Evolutionary conservation across 306 rosid species (phyloP), one percentile per base, ranked within the genome.

Genomic region (Albizia julibrissin): DNA sequence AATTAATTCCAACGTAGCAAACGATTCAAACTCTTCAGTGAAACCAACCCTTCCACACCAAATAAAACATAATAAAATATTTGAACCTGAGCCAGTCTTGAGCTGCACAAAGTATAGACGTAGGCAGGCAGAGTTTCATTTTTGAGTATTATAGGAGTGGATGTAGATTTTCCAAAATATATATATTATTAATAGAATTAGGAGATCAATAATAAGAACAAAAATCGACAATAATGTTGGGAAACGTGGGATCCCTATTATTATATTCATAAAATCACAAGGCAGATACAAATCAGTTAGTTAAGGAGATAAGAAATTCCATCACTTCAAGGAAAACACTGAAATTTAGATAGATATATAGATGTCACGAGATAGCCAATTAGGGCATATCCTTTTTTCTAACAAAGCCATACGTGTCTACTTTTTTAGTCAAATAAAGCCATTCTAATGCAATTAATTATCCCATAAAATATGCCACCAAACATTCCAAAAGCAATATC

Each of bases 301-400:
- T 87, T 90, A 89, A 77, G 80, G 39, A 72, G 90, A 83, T 73
- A 88, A 80, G 92, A 91, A 76, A 88, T 83, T 91, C 82, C 83
- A 89, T 88, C 87, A 90, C 86, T 90, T 87, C 90, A 85, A 93
- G 93, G 86, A 91, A 90, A 91, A 89, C 92, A 83, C 97, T 90
- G 92, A 93, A 93, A 85, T 91, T 91, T 86, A 92, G 84, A 87
- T 68, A 83, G 85, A 89, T 79, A 61, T 61, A 11, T 61, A 87
- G 87, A 80, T 82, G 81, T 85, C 87, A 82, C 78, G 87, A 58
- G 81, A 83, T 81, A 61, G 26, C 85, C 89, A 88, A 89, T 88
- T 85, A 89, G 85, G 81, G 85, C 22, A 70, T 84, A 84, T 80
- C 82, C 82, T 43, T 77, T 77, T 77, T 76, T 85, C 47, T 44